A percentile compares a stretch with the other conserved stretches of the same genome.
These are phyloP conservation scores for Flaveria brownii DNA, from an alignment of 129 eudicot genomes.

Conservation along the genomic window DNA sequence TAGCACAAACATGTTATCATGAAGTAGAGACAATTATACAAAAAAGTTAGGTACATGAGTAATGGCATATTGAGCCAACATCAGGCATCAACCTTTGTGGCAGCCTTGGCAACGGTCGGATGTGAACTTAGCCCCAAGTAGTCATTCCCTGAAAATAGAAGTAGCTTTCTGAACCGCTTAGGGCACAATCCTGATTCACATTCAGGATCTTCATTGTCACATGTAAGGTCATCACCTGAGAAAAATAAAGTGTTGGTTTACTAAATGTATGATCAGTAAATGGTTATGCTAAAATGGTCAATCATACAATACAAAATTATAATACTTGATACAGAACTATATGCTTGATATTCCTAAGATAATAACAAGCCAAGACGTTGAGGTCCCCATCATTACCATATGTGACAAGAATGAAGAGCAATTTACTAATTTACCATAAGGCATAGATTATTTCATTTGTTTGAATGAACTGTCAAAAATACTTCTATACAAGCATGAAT, in stretches of 20 bases:
- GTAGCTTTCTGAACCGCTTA: slow-evolving; percentile 52
- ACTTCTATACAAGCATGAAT: not conserved
- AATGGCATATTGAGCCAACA: not conserved
- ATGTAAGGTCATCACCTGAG: slow-evolving; percentile 57
- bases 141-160: slow-evolving; percentile 95
- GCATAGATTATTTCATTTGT: not conserved
- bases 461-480: not conserved
- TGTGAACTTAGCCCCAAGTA: slow-evolving; percentile 93
- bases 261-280: not conserved
- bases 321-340: not conserved
- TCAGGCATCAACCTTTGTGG: slow-evolving; percentile 54
- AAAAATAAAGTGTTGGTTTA: slow-evolving; percentile 7
- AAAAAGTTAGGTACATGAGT: slow-evolving; percentile 12
- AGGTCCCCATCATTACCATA: not conserved
- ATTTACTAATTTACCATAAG: not conserved
- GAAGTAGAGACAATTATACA: slow-evolving; percentile 1
- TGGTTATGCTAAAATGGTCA: slow-evolving; percentile 14
- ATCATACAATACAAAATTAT: slow-evolving; percentile 5
- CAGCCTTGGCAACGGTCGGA: slow-evolving; percentile 75
- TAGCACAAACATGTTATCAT: not conserved
- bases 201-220: slow-evolving; percentile 25
- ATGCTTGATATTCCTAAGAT: not conserved
- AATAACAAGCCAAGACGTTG: not conserved
- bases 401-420: not conserved
- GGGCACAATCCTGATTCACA: slow-evolving; percentile 31